phyloP scores from a whole-genome alignment of 139 green algal genomes.

The Tetraselmis chui region DNA sequence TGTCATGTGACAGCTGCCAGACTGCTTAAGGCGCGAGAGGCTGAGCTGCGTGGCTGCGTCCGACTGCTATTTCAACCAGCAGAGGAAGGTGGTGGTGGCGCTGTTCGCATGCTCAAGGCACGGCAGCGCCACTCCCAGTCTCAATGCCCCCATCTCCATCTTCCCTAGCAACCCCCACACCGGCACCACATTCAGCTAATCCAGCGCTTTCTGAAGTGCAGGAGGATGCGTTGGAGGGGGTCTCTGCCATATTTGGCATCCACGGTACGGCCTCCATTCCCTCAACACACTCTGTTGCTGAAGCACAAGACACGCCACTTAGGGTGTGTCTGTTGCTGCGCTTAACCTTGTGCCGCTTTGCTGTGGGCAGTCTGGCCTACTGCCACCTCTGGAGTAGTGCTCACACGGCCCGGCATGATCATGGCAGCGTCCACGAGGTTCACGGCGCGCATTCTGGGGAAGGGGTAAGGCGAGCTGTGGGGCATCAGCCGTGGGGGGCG shows the following conservation, averaged over 20 bases:
- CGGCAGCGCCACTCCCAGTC: background rate
- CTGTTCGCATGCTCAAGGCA: conserved; percentile 1
- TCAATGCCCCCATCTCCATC: background rate
- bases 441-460: conserved; percentile 9
- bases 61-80: conserved; percentile 35
- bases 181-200: background rate
- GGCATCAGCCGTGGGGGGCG: no score
- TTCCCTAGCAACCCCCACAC: background rate
- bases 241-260: conserved; percentile 6
- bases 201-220: no score
- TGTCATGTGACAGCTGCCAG: background rate
- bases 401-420: conserved; percentile 21
- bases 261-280: background rate
- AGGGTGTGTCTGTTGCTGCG: no score
- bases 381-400: conserved; percentile 13
- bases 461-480: background rate
- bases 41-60: conserved; percentile 10
- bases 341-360: no score
- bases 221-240: background rate
- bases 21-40: background rate
- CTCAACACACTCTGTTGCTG: no score
- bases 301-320: no score
- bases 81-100: conserved; percentile 24
- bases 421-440: conserved; percentile 28
- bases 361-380: conserved; percentile 15